Base-by-base conservation (phyloP, 1,284 basidiomycete genomes). In the Malassezia pachydermatis region DNA sequence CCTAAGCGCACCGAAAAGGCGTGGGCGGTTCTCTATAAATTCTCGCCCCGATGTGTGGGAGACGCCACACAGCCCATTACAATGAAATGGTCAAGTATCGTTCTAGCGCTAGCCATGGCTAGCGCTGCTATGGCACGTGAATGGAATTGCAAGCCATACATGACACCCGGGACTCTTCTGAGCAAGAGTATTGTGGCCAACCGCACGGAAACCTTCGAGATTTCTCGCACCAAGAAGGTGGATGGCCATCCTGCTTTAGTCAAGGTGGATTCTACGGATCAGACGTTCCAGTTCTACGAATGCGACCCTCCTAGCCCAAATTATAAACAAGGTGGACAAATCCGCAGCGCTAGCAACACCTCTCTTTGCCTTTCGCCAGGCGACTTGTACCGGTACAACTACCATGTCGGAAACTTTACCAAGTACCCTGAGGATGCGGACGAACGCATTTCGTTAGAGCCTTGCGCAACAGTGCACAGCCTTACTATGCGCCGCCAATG, bases 281-380 rank as follows among this genome's bases (percentile, higher is more conserved):
- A 45, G 25, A 16, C 17, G 5, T 45, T 45, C 16, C 35, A 38
- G 24, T 45, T 45, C n/a, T 45, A 35, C 24, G 17, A 29, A 8
- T 45, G 44, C 19, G 8, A 25, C 8, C 14, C 36, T 5, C 35
- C 44, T 1, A 25, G 16, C 3, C 11, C 19, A 7, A 37, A 45
- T 19, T 45, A 45, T 27, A 45, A 45, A 28, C 30, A 14, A 4
- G 44, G 44, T 20, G 44, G 44, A 4, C 44, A 45, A 22, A 16
- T 45, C 14, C 34, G 44, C 28, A 45, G 44, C 27, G 16, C 30
- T 16, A 22, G 9, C 9, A 45, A 45, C 23, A 27, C 13, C 10
- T 28, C 35, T 6, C 16, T 45, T 34, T 45, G 44, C 20, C 22
- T 45, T 13, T 38, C 44, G 34, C 44, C 44, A 6, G 44, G 44